Evolutionary conservation across 768 basidiomycete genomes (phyloP).

Genomic region (Auricularia sp.): DNA sequence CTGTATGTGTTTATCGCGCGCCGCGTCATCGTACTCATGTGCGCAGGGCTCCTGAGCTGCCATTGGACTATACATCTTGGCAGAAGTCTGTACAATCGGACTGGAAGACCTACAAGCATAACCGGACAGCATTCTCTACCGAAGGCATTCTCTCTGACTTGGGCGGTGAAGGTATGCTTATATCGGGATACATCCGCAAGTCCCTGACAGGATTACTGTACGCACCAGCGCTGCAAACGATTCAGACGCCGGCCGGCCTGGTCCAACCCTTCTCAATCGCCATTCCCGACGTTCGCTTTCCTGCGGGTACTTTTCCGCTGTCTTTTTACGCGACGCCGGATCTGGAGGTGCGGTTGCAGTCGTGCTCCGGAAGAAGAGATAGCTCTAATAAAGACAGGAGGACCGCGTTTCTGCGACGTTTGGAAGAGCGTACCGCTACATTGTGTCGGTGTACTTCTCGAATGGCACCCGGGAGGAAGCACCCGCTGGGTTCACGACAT

Average conservation of each 20-base stretch:
- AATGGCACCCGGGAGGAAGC: not conserved
- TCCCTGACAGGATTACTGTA: not conserved
- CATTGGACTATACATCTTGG: not conserved
- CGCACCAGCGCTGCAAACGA: not conserved
- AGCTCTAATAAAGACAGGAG: not conserved
- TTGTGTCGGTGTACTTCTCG: not conserved
- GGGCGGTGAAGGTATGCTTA: no score
- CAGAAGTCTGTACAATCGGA: no score
- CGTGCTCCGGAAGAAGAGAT: not conserved
- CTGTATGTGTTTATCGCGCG: not conserved
- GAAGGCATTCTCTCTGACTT: no score
- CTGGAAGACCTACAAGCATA: no score
- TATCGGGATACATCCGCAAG: no score
- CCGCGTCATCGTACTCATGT: not conserved
- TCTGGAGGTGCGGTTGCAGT: not conserved
- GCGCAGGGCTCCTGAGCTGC: not conserved
- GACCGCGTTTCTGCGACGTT: not conserved
- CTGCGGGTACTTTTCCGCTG: not conserved
- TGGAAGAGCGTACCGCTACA: not conserved
- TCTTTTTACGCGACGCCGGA: not conserved
- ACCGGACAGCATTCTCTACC: no score
- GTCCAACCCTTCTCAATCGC: not conserved
- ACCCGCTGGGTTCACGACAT: not conserved
- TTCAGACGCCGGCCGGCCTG: not conserved
- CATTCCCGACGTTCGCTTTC: not conserved